phyloP scores from a whole-genome alignment of 768 basidiomycete species.

The Royoungia palumana region DNA sequence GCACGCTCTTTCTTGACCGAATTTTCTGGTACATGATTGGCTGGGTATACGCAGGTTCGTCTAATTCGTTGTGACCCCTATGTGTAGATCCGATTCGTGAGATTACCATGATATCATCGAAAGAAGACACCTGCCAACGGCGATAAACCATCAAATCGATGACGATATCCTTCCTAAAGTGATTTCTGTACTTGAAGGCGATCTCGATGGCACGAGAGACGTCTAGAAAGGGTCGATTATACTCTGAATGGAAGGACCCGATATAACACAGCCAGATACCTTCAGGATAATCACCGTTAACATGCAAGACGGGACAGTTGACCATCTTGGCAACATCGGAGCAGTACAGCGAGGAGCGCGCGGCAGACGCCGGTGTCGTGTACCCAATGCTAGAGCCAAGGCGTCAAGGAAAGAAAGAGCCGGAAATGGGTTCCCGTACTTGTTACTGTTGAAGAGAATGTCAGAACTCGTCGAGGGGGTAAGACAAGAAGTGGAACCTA shows the following conservation, averaged over 20 bases:
- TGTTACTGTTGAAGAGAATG: constrained; percentile 43
- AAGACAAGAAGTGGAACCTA: constrained; percentile 36
- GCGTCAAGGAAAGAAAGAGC: neutral
- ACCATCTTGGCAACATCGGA: constrained; percentile 90
- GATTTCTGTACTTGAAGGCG: constrained; percentile 83
- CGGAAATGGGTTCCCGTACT: constrained; percentile 35
- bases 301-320: constrained; percentile 83
- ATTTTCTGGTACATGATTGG: constrained; percentile 93
- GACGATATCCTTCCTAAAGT: constrained; percentile 89
- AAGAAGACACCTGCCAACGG: constrained; percentile 51
- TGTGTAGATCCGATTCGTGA: neutral
- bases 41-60: constrained; percentile 82
- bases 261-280: constrained; percentile 34
- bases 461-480: neutral
- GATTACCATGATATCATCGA: neutral
- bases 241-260: too few relatives aligned
- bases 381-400: constrained; percentile 72
- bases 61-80: constrained; percentile 87
- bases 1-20: constrained; percentile 69
- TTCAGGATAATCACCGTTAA: constrained; percentile 90
- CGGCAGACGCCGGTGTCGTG: constrained; percentile 81
- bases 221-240: constrained; percentile 41
- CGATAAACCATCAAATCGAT: constrained; percentile 88
- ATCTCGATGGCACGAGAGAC: constrained; percentile 81
- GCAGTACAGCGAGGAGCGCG: constrained; percentile 84